These are phyloP conservation scores for Xylaria sp. DNA, from an alignment of 2,329 filamentous ascomycete species.

Conservation along the genomic window DNA sequence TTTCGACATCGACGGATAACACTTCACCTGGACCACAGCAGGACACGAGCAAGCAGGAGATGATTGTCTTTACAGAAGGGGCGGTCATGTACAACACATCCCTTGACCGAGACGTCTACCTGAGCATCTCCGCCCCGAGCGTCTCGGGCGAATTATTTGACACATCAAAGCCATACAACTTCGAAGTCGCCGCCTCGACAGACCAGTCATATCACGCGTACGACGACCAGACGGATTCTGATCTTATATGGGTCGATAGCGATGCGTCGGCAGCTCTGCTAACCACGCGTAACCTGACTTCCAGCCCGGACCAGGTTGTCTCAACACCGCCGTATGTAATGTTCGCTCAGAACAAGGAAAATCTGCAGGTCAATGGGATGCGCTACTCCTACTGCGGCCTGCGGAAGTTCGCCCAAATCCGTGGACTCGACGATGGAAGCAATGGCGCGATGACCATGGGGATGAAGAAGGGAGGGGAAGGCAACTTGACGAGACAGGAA, in stretches of 20 bases:
- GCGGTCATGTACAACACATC: conserved; percentile 68
- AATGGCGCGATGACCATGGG: conserved; percentile 53
- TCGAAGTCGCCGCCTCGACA: conserved; percentile 81
- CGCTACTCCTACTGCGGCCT: conserved; percentile 83
- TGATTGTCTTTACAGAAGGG: conserved; percentile 63
- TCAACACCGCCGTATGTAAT: conserved; percentile 70
- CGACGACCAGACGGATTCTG: conserved; percentile 52
- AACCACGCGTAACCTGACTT: conserved; percentile 74
- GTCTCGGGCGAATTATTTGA: conserved; percentile 58
- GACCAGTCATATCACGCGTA: conserved; percentile 75
- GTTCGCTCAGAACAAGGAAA: conserved; percentile 70
- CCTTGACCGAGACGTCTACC: conserved; percentile 69
- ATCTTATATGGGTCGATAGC: conserved; percentile 81
- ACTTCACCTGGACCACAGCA: conserved; percentile 66
- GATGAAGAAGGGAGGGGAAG: conserved; percentile 70
- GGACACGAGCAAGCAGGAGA: conserved; percentile 48
- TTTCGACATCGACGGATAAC: conserved; percentile 69
- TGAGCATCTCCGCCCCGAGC: conserved; percentile 74
- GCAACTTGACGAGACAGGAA: conserved; percentile 77
- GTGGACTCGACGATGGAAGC: conserved; percentile 57
- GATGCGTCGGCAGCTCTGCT: conserved; percentile 80
- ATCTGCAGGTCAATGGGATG: conserved; percentile 67
- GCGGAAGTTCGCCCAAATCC: conserved; percentile 64
- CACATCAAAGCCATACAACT: conserved; percentile 67
- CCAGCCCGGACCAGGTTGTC: conserved; percentile 54